Conservation (phyloP, 805 yeast genomes). For the Starmera caribaea region DNA sequence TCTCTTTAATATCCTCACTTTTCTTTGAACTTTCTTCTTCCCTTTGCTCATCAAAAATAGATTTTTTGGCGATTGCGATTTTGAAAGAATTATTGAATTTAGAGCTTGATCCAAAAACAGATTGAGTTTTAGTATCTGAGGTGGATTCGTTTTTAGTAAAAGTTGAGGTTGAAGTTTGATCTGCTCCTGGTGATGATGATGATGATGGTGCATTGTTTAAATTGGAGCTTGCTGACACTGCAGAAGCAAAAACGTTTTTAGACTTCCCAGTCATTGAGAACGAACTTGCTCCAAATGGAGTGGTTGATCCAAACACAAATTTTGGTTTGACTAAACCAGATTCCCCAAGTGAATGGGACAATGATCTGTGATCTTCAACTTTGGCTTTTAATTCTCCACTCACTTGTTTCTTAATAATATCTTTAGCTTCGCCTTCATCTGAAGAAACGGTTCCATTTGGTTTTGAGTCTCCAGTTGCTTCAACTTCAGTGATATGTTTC, state of each 20-base stretch:
- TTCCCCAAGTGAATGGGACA: neutral
- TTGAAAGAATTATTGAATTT: slow-evolving; percentile 47
- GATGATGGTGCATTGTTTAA: too few relatives aligned
- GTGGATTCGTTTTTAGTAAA: slow-evolving; percentile 12
- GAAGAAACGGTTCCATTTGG: too few relatives aligned
- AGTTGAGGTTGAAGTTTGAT: slow-evolving; percentile 2
- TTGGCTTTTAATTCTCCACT: neutral
- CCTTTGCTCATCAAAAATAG: slow-evolving; percentile 41
- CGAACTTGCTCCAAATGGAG: slow-evolving; percentile 36
- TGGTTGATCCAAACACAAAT: slow-evolving; percentile 47
- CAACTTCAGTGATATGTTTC: neutral
- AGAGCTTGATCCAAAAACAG: slow-evolving; percentile 36
- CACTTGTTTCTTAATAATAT: neutral
- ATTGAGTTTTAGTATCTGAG: slow-evolving; percentile 2
- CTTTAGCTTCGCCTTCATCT: too few relatives aligned
- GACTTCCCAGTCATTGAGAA: slow-evolving; percentile 23
- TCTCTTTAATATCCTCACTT: slow-evolving; percentile 10
- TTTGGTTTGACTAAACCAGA: slow-evolving; percentile 23
- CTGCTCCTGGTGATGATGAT: neutral
- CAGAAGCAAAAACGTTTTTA: slow-evolving; percentile 31
- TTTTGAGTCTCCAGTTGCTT: too few relatives aligned
- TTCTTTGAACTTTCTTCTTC: slow-evolving; percentile 11
- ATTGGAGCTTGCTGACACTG: slow-evolving; percentile 28
- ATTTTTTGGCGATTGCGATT: slow-evolving; percentile 38
- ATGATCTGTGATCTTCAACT: slow-evolving; percentile 1